These are phyloP conservation scores for Trifolium repens DNA, from an alignment of 306 rosid genomes.

Conservation along the genomic window DNA sequence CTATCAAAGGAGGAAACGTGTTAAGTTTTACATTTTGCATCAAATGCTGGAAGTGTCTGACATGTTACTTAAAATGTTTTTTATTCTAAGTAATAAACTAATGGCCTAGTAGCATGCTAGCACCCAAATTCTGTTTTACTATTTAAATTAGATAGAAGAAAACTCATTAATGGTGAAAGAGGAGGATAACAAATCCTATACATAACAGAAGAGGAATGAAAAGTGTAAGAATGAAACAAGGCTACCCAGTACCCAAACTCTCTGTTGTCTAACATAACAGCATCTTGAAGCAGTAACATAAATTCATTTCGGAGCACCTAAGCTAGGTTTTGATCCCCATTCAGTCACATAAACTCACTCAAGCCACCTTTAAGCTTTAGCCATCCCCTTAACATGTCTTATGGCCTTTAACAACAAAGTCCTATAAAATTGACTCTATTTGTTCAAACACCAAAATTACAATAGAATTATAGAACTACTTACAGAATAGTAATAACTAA, in stretches of 20 bases:
- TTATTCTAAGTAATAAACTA: not conserved
- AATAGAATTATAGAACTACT: not conserved
- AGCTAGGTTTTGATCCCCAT: not conserved
- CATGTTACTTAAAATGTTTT: not conserved
- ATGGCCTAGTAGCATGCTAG: not conserved
- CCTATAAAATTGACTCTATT: not conserved
- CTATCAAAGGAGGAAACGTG: not conserved
- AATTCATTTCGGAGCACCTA: not conserved
- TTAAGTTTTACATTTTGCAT: not conserved
- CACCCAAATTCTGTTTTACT: not conserved
- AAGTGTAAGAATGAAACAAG: not conserved
- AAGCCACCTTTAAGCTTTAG: not conserved
- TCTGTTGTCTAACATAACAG: not conserved
- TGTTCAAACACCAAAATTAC: slow-evolving; percentile 10
- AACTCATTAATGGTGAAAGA: not conserved
- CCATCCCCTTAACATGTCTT: not conserved
- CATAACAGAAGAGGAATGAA: not conserved
- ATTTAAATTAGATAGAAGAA: slow-evolving; percentile 4
- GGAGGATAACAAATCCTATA: slow-evolving; percentile 1
- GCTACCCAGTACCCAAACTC: not conserved
- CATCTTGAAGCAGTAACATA: slow-evolving; percentile 1
- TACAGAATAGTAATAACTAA: not conserved
- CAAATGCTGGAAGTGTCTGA: not conserved
- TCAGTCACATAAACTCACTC: not conserved
- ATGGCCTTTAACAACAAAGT: slow-evolving; percentile 1